Conservation (phyloP, 768 basidiomycete species). For the Phylloporus sp. region DNA sequence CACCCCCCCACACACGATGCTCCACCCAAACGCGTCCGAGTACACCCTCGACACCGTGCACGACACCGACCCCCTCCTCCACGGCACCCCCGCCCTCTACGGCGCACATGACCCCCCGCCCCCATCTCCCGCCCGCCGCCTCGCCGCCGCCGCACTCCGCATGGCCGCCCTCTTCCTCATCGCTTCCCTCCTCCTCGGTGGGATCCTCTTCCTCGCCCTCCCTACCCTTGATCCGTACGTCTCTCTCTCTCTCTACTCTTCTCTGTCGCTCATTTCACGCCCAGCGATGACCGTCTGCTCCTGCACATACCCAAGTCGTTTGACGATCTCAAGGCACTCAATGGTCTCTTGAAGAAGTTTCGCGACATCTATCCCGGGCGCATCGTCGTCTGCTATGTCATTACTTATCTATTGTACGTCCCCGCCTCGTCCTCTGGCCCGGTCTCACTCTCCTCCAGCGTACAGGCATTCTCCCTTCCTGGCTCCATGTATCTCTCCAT, state of each 20-base stretch:
- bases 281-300: constrained; percentile 69
- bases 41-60: constrained; percentile 67
- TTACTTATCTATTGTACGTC: constrained; percentile 88
- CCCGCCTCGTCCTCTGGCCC: neutral
- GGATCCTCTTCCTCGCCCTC: constrained; percentile 75
- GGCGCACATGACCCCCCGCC: constrained; percentile 43
- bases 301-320: constrained; percentile 89
- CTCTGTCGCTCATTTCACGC: constrained; percentile 6
- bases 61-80: constrained; percentile 29
- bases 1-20: constrained; percentile 4
- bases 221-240: constrained; percentile 77
- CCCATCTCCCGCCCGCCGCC: constrained; percentile 49
- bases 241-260: neutral
- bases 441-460: constrained; percentile 42
- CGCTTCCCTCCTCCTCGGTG: constrained; percentile 67
- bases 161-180: constrained; percentile 74
- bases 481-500: constrained; percentile 99
- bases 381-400: constrained; percentile 83
- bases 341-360: constrained; percentile 86
- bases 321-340: constrained; percentile 79
- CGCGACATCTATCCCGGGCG: constrained; percentile 82
- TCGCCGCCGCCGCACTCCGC: constrained; percentile 80
- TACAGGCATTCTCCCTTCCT: constrained; percentile 94
- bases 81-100: constrained; percentile 41
- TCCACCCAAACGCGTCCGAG: constrained; percentile 38